Evolutionary conservation across 352 stramenopile species (phyloP).

Genomic region (Pythium vanterpoolii): DNA sequence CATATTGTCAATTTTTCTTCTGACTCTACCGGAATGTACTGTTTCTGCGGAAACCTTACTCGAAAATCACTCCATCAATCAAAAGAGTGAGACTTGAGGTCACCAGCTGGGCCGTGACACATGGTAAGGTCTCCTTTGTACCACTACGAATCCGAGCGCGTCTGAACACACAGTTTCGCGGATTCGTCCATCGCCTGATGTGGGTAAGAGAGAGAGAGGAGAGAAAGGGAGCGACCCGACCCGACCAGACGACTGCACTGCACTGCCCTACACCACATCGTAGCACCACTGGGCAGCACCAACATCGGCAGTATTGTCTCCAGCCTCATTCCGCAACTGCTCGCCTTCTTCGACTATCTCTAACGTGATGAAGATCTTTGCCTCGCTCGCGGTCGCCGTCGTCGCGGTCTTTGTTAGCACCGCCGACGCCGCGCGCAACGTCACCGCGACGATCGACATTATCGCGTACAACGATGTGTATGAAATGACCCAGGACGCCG

Average conservation of each 20-base stretch:
- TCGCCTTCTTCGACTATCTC: too few species aligned
- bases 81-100: conserved; percentile 11
- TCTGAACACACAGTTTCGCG: background rate
- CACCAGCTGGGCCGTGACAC: conserved; percentile 1
- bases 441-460: conserved; percentile 58
- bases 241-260: background rate
- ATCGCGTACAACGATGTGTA: conserved; percentile 82
- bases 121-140: background rate
- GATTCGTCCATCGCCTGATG: background rate
- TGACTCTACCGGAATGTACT: too few species aligned
- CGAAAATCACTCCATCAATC: too few species aligned
- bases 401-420: conserved; percentile 21
- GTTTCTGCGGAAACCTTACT: too few species aligned
- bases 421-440: conserved; percentile 28
- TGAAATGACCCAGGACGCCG: conserved; percentile 65
- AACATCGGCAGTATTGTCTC: background rate
- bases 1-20: too few species aligned
- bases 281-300: background rate
- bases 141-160: conserved; percentile 5
- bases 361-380: conserved; percentile 42
- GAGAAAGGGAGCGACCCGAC: background rate
- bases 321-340: conserved; percentile 23
- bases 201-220: background rate
- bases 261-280: too few species aligned
- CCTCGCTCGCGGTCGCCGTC: conserved; percentile 24